A percentile compares a stretch with the other conserved stretches of the same genome.
Conservation (phyloP, 2,329 filamentous ascomycete genomes). For the Pyricularia grisea region DNA sequence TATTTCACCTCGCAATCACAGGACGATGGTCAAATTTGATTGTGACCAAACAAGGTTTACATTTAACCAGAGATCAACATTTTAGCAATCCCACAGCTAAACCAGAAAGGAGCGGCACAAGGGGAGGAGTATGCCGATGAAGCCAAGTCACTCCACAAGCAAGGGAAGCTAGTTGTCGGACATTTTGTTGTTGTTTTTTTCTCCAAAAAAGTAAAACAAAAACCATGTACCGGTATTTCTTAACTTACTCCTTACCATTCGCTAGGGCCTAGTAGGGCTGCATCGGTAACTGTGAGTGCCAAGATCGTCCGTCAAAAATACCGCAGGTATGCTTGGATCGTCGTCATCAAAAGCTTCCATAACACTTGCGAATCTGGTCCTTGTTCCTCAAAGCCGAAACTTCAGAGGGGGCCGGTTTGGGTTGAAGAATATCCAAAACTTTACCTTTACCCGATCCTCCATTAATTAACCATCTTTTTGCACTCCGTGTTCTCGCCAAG, state of each 20-base stretch:
- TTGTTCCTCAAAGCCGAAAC: neutral
- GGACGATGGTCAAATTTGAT: neutral
- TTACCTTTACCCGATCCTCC: no score
- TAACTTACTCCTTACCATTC: neutral
- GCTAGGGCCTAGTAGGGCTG: neutral
- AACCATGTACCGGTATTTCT: neutral
- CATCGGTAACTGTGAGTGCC: neutral
- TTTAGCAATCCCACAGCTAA: neutral
- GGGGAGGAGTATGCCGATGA: neutral
- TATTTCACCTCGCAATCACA: neutral
- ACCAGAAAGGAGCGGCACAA: neutral
- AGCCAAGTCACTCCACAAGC: neutral
- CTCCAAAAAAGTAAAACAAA: neutral
- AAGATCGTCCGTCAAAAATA: neutral
- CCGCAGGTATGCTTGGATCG: neutral
- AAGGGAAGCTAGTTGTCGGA: neutral
- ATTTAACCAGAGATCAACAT: neutral
- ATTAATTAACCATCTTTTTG: no score
- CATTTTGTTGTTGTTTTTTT: neutral
- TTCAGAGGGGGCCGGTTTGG: no score
- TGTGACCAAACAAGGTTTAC: no score
- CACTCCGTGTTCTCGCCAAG: no score
- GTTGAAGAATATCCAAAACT: no score
- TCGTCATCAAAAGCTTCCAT: neutral
- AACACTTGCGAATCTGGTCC: neutral